Base-by-base conservation (phyloP, 2,329 filamentous ascomycete species). In the Alternaria metachromatica region DNA sequence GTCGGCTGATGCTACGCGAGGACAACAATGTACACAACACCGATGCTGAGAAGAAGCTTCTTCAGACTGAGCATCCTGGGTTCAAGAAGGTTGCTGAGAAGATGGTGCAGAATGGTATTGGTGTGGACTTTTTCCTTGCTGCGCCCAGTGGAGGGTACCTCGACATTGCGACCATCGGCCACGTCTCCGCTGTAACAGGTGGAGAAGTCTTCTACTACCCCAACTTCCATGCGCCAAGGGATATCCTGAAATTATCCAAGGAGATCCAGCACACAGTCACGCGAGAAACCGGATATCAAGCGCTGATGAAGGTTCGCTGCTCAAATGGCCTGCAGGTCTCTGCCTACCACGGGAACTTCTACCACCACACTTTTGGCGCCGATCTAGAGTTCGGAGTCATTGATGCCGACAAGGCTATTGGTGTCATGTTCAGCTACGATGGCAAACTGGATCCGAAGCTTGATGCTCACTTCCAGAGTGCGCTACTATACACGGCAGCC, bases 141-240 rank as follows among this genome's bases (percentile, higher is more conserved):
- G 91, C 96, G 11, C 93, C 96, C 2, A 92, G 92, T 49, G 95
- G 95, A 55, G 92, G 92, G 15, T 98, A 97, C 80, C 87, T 97
- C 50, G 95, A 98, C 74, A 90, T 98, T 76, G 95, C 94, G 33
- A 97, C 95, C 4, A 91, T 98, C 71, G 93, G 94, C 45, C 92
- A 97, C 79, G 88, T 97, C 21, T 88, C 96, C 30, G 89, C 93
- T 45, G 90, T 92, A 28, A 97, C 93, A n/a, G 96, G 96, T 62
- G 96, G 96, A 67, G 96, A 99, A 80, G 92, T 91, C 0, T 99
- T 94, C 81, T 97, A 97, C 82, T 99, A 97, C 78, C 94, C 96
- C 49, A 99, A 98, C 80, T 99, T 97, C 83, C 90, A 97, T 63
- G 89, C 91, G 8, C 92, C 92, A 8, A 89, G 96, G 41, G 96